Evolutionary conservation across 2,329 filamentous ascomycete species (phyloP), one percentile per base, ranked within the genome.

Genomic region (Hymenoscyphus salicellus): DNA sequence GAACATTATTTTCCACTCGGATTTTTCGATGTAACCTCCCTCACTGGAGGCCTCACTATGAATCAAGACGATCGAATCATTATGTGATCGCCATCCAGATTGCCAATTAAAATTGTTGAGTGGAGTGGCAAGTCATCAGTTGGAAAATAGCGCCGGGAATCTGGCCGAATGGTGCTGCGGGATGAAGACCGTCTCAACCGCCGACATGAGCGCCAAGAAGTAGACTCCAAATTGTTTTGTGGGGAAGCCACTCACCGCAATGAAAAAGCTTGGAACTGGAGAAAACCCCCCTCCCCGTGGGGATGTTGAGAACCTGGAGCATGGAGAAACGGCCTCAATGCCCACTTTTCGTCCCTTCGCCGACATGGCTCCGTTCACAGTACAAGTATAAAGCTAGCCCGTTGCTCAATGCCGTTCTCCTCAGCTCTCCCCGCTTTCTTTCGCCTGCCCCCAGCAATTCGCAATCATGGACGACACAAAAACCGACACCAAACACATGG

Each of bases 1-100:
- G 64, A 67, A 43, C 52, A 69, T 32, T 70, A 68, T 52, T 71
- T 71, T 20, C 69, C 69, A 5, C 52, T 70, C 28, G 66, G 69
- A 2, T 71, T 71, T 60, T 71, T 71, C 55, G 69, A 71, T 62
- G 68, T 71, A 28, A 60, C 38, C 8, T 41, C 58, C 23, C 16
- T 60, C 41, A 60, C 26, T 14, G 38, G 58, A n/a, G n/a, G n/a
- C n/a, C n/a, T n/a, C n/a, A n/a, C n/a, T n/a, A 52, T 52, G 46
- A 52, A 26, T 26, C 46, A 52, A 52, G 46, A 52, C n/a, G 57
- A 43, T 26, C 57, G 57, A 5, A 38, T 32, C 14, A 20, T 43
- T 23, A 41, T 58, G 33, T 58, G 36, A 58, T 41, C 46, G 46
- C 8, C 46, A 4, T 52, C 23, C 23, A 26, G 46, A 23, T 23